phyloP scores from a whole-genome alignment of 1,139 yeast species.

The Martiniozyma asiatica region DNA sequence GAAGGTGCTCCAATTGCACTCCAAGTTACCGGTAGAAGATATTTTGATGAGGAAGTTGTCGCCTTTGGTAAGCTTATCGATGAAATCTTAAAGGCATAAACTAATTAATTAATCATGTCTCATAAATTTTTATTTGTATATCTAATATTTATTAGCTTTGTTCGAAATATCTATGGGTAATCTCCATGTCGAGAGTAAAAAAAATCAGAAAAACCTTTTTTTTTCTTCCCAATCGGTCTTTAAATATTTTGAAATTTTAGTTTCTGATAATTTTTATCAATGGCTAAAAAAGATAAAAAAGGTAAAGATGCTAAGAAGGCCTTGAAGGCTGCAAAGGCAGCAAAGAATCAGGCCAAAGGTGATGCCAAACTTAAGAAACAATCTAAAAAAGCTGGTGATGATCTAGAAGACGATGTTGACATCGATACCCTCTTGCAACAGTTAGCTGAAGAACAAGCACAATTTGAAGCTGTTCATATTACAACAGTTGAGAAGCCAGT shows the following conservation, averaged over 20 bases:
- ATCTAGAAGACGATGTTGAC: conserved; percentile 71
- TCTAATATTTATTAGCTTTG: too few species aligned
- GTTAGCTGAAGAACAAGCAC: conserved; percentile 69
- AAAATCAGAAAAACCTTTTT: too few species aligned
- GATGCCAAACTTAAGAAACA: conserved; percentile 62
- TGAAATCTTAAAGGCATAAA: conserved; percentile 14
- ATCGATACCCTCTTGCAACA: conserved; percentile 75
- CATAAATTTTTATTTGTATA: too few species aligned
- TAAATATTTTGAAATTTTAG: too few species aligned
- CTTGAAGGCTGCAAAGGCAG: conserved; percentile 71
- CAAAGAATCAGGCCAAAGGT: conserved; percentile 64
- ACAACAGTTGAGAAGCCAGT: conserved; percentile 49
- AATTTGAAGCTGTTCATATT: conserved; percentile 59
- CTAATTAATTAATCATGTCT: too few species aligned
- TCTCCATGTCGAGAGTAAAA: too few species aligned
- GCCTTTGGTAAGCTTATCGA: conserved; percentile 29
- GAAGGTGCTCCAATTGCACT: conserved; percentile 41
- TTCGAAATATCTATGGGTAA: too few species aligned
- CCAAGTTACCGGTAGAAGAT: conserved; percentile 41
- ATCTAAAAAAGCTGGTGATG: conserved; percentile 63
- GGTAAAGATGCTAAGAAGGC: conserved; percentile 89
- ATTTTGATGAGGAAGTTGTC: conserved; percentile 42
- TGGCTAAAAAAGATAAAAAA: conserved; percentile 82
- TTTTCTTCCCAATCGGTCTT: too few species aligned
- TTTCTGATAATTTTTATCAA: too few species aligned